phyloP scores from a whole-genome alignment of 192 early-diverging fungal genomes.

The Coemansia aciculifera region DNA sequence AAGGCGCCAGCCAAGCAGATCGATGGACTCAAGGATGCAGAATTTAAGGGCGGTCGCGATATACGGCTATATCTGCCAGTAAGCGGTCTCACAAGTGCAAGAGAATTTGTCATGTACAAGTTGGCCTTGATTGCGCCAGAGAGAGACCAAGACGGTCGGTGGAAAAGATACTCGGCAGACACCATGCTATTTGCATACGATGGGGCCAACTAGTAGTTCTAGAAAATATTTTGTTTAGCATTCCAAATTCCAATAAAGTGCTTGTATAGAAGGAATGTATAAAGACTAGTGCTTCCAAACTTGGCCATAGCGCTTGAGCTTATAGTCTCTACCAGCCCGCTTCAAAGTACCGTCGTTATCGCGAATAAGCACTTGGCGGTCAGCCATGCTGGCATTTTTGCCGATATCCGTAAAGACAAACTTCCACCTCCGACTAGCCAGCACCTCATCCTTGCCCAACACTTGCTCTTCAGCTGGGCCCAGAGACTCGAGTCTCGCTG shows the following conservation, averaged over 20 bases:
- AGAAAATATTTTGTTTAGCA: background rate
- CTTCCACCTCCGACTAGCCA: constrained; percentile 55
- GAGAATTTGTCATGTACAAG: constrained; percentile 29
- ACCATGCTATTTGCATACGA: constrained; percentile 42
- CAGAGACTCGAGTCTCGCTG: constrained; percentile 21
- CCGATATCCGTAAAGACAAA: constrained; percentile 63
- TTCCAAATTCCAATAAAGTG: constrained; percentile 6
- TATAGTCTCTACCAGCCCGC: constrained; percentile 47
- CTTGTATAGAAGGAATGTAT: background rate
- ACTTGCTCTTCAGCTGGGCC: constrained; percentile 34
- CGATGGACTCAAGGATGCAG: constrained; percentile 7
- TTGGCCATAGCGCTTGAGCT: constrained; percentile 50
- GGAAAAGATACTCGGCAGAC: constrained; percentile 30
- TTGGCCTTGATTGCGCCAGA: constrained; percentile 38
- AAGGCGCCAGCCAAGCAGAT: constrained; percentile 19
- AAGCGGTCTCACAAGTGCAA: constrained; percentile 11
- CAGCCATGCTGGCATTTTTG: constrained; percentile 49
- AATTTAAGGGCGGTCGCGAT: background rate
- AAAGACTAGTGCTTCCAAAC: constrained; percentile 35
- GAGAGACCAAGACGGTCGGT: constrained; percentile 15
- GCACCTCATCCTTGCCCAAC: constrained; percentile 34
- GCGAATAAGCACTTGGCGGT: constrained; percentile 59
- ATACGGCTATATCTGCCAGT: constrained; percentile 20
- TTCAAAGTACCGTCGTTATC: constrained; percentile 62
- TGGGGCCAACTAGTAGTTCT: constrained; percentile 4